Percentiles rank a stretch among this genome's conserved stretches.
Evolutionary conservation across 179 eudicot genomes (phyloP).

Genomic region (Silene vulgaris): DNA sequence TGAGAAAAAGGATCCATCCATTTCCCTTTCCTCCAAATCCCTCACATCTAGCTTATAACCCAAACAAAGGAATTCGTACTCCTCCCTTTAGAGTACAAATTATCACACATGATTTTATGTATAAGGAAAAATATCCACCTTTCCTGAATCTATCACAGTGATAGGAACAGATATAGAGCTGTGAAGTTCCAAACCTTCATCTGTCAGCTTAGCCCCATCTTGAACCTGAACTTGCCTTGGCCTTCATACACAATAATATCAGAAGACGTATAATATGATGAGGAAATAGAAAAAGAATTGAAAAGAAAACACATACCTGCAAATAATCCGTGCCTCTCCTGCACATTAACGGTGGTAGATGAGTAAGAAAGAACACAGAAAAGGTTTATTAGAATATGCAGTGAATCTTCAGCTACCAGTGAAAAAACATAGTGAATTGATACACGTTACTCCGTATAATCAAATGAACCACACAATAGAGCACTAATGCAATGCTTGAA

Average conservation of each 20-base stretch:
- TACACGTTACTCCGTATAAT: neutral
- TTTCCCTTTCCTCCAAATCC: too few species aligned
- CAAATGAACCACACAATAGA: neutral
- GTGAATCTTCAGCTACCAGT: too few species aligned
- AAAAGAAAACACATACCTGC: conserved; percentile 42
- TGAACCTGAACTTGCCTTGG: conserved; percentile 44
- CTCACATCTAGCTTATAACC: too few species aligned
- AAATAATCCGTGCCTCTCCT: conserved; percentile 70
- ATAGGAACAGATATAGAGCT: conserved; percentile 52
- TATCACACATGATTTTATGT: neutral
- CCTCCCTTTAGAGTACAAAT: neutral
- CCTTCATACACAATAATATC: conserved; percentile 31
- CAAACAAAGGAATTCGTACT: too few species aligned
- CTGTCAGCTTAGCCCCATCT: conserved; percentile 41
- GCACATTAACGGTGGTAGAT: neutral
- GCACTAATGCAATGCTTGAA: neutral
- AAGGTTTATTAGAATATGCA: neutral
- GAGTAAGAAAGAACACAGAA: neutral
- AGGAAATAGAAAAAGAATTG: neutral
- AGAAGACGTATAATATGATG: neutral
- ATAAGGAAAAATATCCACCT: conserved; percentile 36
- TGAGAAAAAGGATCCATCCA: too few species aligned
- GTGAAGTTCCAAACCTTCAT: conserved; percentile 36
- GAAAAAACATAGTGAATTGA: too few species aligned
- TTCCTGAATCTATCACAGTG: conserved; percentile 47